These are phyloP conservation scores for Mucor saturninus DNA, from an alignment of 371 early-diverging fungal genomes.

Conservation along the genomic window DNA sequence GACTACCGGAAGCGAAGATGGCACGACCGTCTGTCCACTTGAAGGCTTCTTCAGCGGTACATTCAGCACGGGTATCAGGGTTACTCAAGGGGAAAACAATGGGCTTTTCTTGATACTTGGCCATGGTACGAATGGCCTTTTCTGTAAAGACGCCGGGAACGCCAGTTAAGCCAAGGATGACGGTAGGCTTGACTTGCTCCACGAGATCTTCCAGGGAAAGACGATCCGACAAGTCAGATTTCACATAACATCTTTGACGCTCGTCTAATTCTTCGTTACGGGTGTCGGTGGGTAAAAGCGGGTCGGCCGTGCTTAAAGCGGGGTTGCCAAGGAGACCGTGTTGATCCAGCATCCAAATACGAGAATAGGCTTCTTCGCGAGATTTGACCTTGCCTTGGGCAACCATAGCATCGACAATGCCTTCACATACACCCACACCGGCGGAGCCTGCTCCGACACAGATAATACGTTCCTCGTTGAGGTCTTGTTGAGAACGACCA, in stretches of 20 bases:
- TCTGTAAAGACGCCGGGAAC: conserved; percentile 64
- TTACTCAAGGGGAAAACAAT: conserved; percentile 70
- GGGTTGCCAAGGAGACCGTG: conserved; percentile 57
- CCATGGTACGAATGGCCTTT: conserved; percentile 63
- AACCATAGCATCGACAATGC: conserved; percentile 67
- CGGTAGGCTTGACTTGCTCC: conserved; percentile 65
- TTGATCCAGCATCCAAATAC: conserved; percentile 66
- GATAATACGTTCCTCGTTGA: conserved; percentile 55
- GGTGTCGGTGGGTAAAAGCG: conserved; percentile 14
- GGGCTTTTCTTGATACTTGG: conserved; percentile 61
- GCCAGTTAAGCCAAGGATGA: conserved; percentile 66
- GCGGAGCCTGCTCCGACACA: conserved; percentile 76
- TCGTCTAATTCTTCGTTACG: conserved; percentile 44
- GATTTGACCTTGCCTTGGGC: conserved; percentile 60
- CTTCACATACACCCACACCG: conserved; percentile 73
- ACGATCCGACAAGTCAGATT: conserved; percentile 57
- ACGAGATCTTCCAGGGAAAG: conserved; percentile 60
- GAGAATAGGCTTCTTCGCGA: conserved; percentile 64
- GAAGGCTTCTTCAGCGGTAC: conserved; percentile 68
- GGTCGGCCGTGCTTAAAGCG: conserved; percentile 23
- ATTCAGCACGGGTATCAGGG: conserved; percentile 69
- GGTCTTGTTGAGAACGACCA: conserved; percentile 43
- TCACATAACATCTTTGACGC: conserved; percentile 59
- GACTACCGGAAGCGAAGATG: conserved; percentile 69
- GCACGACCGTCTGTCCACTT: conserved; percentile 66